phyloP scores from a whole-genome alignment of 2,329 filamentous ascomycete genomes.

The Pezicula carpinea region DNA sequence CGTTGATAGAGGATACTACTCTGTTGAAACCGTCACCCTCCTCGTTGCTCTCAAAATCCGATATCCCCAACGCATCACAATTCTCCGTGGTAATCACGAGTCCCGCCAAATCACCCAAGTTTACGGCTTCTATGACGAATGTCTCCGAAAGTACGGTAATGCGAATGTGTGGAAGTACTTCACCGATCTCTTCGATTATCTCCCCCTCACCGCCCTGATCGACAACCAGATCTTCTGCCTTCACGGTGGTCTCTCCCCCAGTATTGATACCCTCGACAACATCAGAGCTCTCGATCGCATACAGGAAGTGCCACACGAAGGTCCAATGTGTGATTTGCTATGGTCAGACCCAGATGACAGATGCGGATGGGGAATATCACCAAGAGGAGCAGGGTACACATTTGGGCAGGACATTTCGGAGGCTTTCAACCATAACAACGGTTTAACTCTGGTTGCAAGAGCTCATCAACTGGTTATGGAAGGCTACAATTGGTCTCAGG shows the following conservation, averaged over 20 bases:
- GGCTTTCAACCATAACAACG: slow-evolving; percentile 99
- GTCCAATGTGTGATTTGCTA: slow-evolving; percentile 94
- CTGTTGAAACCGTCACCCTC: slow-evolving; percentile 94
- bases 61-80: slow-evolving; percentile 96
- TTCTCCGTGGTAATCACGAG: slow-evolving; percentile 98
- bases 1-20: slow-evolving; percentile 98
- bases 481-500: slow-evolving; percentile 99
- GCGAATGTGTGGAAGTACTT: slow-evolving; percentile 99
- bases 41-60: slow-evolving; percentile 96
- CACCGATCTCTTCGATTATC: slow-evolving; percentile 97
- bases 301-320: slow-evolving; percentile 97
- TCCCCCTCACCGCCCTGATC: slow-evolving; percentile 93
- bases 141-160: slow-evolving; percentile 96
- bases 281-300: slow-evolving; percentile 93
- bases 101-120: slow-evolving; percentile 98
- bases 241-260: slow-evolving; percentile 94
- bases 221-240: slow-evolving; percentile 99
- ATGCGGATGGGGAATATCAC: slow-evolving; percentile 93
- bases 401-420: slow-evolving; percentile 97
- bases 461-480: slow-evolving; percentile 99
- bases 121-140: slow-evolving; percentile 99
- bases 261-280: slow-evolving; percentile 91
- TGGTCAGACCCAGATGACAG: slow-evolving; percentile 98
- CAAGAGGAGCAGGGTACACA: slow-evolving; percentile 89
- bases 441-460: slow-evolving; percentile 88